Evolutionary conservation across 768 basidiomycete species (phyloP), one percentile per base, ranked within the genome.

Genomic region (Boletus subparvulus): DNA sequence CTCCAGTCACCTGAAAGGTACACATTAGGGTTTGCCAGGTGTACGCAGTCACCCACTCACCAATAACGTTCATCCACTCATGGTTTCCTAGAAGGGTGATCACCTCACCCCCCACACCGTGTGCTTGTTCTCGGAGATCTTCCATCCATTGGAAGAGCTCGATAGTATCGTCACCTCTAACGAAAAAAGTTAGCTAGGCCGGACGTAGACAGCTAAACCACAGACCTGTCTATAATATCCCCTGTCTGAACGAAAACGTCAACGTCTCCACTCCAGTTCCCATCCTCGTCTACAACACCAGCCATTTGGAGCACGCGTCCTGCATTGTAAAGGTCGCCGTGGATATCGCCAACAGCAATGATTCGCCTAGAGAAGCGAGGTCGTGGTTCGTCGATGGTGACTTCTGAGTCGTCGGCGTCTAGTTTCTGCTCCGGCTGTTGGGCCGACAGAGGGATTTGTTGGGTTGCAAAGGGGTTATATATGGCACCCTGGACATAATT

Each of bases 221-320:
- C 79, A 43, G 58, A 89, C 93, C 94, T 77, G 73, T 97, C 94
- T 52, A 98, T 90, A 33, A 97, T 94, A 72, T 98, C 94, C 3
- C 94, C 95, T 0, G 94, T 97, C 76, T 98, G 96, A 17, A 97
- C 94, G 55, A 98, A 86, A 45, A 88, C 85, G 66, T 94, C 90
- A 1, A 88, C 82, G 30, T 88, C 77, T 6, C 90, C 93, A 4
- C 84, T 83, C 96, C 96, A 98, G 53, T 86, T 77, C 2, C 86
- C 86, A 7, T 80, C 65, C 12, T 82, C 79, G 63, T 94, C 85
- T 3, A 88, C 83, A 6, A 98, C 87, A 1, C 80, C 79, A 2
- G 92, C 83, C 78, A 94, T 93, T 36, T 86, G 77, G 32, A 98
- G 77, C 21, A 98, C 93, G 41, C 77, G 80, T 60, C 81, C 82